These are phyloP conservation scores for Diutina mesorugosa DNA, from an alignment of 1,139 yeast genomes.

Conservation along the genomic window DNA sequence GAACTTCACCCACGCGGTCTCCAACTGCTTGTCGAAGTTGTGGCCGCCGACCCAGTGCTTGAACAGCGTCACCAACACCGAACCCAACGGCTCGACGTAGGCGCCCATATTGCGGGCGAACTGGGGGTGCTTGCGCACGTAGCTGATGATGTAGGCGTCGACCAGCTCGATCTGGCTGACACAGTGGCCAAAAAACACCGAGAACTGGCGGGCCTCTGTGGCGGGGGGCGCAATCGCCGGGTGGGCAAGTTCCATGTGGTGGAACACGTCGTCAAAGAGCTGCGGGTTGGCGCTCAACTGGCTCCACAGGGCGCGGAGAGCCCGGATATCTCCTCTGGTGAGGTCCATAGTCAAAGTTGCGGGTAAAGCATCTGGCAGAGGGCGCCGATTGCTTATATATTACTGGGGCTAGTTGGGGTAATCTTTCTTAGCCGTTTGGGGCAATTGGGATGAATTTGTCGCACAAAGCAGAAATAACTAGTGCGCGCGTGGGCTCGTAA, in stretches of 20 bases:
- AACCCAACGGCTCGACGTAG: neutral
- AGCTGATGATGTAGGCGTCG: neutral
- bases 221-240: neutral
- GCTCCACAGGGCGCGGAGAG: conserved; percentile 1
- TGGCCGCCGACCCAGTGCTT: neutral
- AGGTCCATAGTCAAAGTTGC: neutral
- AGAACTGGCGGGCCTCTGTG: neutral
- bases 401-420: neutral
- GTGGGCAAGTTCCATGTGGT: neutral
- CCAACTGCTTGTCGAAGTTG: neutral
- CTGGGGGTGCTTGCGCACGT: neutral
- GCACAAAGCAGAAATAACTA: neutral
- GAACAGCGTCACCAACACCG: neutral
- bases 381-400: neutral
- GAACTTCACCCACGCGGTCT: neutral
- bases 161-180: neutral
- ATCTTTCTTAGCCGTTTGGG: neutral
- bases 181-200: neutral
- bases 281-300: neutral
- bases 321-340: neutral
- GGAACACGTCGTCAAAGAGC: neutral
- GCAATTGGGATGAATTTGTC: neutral
- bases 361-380: neutral
- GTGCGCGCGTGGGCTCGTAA: neutral
- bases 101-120: neutral